A percentile compares a stretch with the other conserved stretches of the same genome.
These are phyloP conservation scores for Macrophomina phaseolina DNA, from an alignment of 2,329 filamentous ascomycete species.

Conservation along the genomic window DNA sequence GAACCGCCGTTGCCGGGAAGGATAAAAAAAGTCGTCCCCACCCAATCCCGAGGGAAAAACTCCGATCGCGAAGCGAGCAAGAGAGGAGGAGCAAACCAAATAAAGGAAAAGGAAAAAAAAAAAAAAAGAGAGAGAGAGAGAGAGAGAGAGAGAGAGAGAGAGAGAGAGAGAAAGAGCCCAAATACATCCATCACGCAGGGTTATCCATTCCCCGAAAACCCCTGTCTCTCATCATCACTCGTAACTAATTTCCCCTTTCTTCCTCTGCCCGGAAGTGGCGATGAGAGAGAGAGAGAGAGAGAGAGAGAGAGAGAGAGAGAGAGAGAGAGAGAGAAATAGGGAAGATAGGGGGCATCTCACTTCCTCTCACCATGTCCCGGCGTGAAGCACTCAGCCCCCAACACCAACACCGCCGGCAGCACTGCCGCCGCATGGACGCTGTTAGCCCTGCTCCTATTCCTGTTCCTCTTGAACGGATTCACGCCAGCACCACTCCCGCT, in stretches of 20 bases:
- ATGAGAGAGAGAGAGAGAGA: background rate
- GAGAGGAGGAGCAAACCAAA: no score
- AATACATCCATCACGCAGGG: no score
- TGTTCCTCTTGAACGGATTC: background rate
- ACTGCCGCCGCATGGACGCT: slow-evolving; percentile 44
- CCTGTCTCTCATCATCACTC: background rate
- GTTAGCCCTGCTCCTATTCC: slow-evolving; percentile 27
- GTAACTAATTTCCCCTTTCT: no score
- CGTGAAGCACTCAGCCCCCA: slow-evolving; percentile 45
- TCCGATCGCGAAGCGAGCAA: no score
- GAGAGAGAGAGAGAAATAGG: background rate
- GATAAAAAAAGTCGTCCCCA: no score
- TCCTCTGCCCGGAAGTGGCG: background rate
- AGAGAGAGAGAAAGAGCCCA: no score
- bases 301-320: background rate
- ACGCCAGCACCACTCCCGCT: background rate
- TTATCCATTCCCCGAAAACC: background rate
- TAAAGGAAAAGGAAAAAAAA: no score
- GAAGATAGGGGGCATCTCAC: background rate
- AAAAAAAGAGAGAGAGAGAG: no score
- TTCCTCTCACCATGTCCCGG: slow-evolving; percentile 29
- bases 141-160: no score
- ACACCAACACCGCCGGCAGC: slow-evolving; percentile 41
- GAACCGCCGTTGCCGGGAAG: no score
- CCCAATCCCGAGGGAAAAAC: no score